A percentile compares a stretch with the other conserved stretches of the same genome.
phyloP scores from a whole-genome alignment of 345 rosid species.

The Gossypium sturtianum region DNA sequence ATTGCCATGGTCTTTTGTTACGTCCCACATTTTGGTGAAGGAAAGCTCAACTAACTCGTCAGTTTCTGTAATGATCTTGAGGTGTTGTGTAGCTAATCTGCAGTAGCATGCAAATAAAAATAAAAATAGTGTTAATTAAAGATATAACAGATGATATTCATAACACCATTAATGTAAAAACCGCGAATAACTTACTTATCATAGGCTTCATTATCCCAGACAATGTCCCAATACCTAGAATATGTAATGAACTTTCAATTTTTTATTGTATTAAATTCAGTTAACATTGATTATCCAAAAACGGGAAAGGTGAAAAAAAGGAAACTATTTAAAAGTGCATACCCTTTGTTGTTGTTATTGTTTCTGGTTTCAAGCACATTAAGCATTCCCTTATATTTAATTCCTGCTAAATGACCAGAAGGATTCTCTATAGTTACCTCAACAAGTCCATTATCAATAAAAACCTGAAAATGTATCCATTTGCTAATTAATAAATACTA shows the following conservation, averaged over 20 bases:
- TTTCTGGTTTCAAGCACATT: constrained; percentile 45
- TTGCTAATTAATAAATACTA: neutral
- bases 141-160: neutral
- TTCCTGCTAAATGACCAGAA: constrained; percentile 49
- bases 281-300: neutral
- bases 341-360: constrained; percentile 53
- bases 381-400: constrained; percentile 49
- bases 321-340: neutral
- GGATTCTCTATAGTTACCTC: constrained; percentile 57
- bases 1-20: constrained; percentile 18
- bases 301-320: neutral
- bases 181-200: constrained; percentile 24
- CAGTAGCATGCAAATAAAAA: neutral
- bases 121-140: neutral
- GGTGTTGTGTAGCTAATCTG: constrained; percentile 49
- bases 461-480: constrained; percentile 33
- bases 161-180: neutral
- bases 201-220: constrained; percentile 51
- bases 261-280: too few relatives aligned
- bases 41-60: constrained; percentile 69
- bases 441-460: constrained; percentile 66
- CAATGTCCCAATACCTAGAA: constrained; percentile 87
- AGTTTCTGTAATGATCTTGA: constrained; percentile 36
- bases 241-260: too few relatives aligned
- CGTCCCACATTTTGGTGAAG: constrained; percentile 53